A percentile compares a stretch with the other conserved stretches of the same genome.
These are phyloP conservation scores for Sphenostylis stenocarpa DNA, from an alignment of 306 rosid species.

Conservation along the genomic window DNA sequence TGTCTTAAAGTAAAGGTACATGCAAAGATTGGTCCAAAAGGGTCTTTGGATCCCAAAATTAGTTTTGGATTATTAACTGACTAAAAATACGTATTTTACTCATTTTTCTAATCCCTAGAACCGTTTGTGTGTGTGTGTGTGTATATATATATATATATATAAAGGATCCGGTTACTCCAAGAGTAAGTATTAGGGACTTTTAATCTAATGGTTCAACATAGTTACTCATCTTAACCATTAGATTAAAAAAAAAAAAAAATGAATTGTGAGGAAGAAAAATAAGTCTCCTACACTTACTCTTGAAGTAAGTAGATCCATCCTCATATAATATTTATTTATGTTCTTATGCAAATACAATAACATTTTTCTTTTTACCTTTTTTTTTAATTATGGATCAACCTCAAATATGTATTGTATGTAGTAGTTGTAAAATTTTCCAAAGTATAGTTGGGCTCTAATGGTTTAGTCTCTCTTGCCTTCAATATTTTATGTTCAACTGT, in stretches of 20 bases:
- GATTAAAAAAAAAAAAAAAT: no score
- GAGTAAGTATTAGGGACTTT: no score
- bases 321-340: not conserved
- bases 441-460: not conserved
- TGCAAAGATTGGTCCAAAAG: not conserved
- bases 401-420: not conserved
- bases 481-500: constrained; percentile 12
- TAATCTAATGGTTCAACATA: no score
- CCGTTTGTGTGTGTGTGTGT: no score
- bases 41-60: constrained; percentile 2
- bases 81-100: not conserved
- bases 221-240: no score
- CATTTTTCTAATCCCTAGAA: no score
- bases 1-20: not conserved
- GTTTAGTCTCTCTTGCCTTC: constrained; percentile 4
- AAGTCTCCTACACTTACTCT: no score
- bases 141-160: no score
- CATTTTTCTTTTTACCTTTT: not conserved
- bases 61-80: not conserved
- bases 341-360: not conserved
- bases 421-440: not conserved
- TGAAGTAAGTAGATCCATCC: no score
- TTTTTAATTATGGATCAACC: not conserved
- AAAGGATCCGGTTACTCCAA: no score
- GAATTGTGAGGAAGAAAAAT: no score